Evolutionary conservation across 345 rosid species (phyloP).

Genomic region (Eutrema japonicum): DNA sequence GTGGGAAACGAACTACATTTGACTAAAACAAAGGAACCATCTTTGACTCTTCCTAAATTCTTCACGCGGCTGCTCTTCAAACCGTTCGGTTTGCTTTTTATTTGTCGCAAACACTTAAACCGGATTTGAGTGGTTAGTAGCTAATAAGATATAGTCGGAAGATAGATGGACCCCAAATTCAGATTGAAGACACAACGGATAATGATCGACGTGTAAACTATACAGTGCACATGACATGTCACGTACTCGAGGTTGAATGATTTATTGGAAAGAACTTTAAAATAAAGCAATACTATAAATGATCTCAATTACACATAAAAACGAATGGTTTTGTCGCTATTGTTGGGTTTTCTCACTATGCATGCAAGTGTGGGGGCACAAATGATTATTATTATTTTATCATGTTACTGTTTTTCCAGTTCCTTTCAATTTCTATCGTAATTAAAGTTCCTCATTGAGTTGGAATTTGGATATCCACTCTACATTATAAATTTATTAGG

Average conservation of each 20-base stretch:
- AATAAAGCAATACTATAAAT: not conserved
- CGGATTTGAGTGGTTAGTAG: constrained; percentile 13
- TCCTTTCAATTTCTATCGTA: not conserved
- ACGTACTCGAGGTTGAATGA: not conserved
- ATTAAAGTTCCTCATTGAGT: not conserved
- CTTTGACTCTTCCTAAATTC: constrained; percentile 11
- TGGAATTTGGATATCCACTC: not conserved
- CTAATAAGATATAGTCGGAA: constrained; percentile 12
- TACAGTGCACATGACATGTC: not conserved
- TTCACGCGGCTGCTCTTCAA: constrained; percentile 30
- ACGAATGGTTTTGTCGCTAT: constrained; percentile 15
- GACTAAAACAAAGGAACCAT: constrained; percentile 26
- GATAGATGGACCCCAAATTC: constrained; percentile 12
- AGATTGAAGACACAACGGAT: constrained; percentile 4
- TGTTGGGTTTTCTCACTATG: not conserved
- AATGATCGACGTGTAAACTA: constrained; percentile 15
- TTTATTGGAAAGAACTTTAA: not conserved
- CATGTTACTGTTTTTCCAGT: constrained; percentile 13
- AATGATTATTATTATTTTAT: not conserved
- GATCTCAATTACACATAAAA: not conserved
- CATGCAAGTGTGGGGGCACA: constrained; percentile 7
- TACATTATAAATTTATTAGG: not conserved
- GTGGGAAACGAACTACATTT: constrained; percentile 29
- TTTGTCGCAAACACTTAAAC: constrained; percentile 12
- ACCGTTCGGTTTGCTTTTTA: constrained; percentile 24